Percentiles rank a stretch among this genome's conserved stretches.
These are phyloP conservation scores for Trichoderma lentiforme DNA, from an alignment of 2,329 filamentous ascomycete species.

Conservation along the genomic window DNA sequence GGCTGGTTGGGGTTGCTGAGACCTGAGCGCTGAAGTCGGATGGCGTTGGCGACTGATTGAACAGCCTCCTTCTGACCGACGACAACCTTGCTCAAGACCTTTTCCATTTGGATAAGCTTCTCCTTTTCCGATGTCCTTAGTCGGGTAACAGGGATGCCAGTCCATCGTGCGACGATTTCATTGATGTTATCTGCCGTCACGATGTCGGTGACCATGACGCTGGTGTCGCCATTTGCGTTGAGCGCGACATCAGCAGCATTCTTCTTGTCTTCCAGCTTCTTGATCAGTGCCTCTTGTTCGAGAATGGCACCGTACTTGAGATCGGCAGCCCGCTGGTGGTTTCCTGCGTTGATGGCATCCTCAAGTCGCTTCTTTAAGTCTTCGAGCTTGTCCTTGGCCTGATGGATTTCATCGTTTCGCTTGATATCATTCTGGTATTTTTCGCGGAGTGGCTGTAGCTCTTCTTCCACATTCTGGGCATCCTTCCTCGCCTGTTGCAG, in stretches of 20 bases:
- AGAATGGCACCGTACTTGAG: conserved; percentile 97
- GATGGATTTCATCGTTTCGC: conserved; percentile 86
- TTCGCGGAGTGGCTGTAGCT: conserved; percentile 84
- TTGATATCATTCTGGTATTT: conserved; percentile 94
- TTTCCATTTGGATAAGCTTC: conserved; percentile 97
- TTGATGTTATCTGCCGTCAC: conserved; percentile 98
- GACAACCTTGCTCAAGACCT: conserved; percentile 75
- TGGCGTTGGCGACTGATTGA: conserved; percentile 88
- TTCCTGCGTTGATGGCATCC: conserved; percentile 83
- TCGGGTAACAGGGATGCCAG: conserved; percentile 93
- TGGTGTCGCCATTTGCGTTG: conserved; percentile 52
- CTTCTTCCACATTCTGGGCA: conserved; percentile 90
- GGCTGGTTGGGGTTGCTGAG: conserved; percentile 95
- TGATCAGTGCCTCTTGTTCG: conserved; percentile 79
- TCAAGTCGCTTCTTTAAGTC: conserved; percentile 87
- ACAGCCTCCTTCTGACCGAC: conserved; percentile 95
- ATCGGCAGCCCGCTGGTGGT: conserved; percentile 85
- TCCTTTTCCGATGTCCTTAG: conserved; percentile 96
- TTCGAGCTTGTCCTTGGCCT: conserved; percentile 93
- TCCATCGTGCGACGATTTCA: conserved; percentile 95
- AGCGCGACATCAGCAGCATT: conserved; percentile 70
- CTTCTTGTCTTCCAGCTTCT: conserved; percentile 76
- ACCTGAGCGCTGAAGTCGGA: conserved; percentile 89
- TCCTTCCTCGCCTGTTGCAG: conserved; percentile 82
- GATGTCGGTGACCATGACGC: conserved; percentile 82